Evolutionary conservation across 2,329 filamentous ascomycete genomes (phyloP).

Genomic region (Diaporthe caulivora): DNA sequence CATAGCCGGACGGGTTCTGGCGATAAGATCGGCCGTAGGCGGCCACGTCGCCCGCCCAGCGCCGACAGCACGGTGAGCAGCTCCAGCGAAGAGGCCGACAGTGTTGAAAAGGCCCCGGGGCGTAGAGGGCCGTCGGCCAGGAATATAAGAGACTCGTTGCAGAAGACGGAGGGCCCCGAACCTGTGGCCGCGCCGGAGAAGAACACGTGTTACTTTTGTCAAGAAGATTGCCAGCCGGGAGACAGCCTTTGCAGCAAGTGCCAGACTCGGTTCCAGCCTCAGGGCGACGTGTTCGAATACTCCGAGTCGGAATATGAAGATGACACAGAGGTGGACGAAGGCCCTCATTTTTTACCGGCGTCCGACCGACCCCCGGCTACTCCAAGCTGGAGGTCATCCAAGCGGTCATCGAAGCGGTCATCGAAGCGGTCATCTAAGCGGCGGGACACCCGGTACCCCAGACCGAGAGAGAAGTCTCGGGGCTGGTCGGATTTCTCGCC

Average conservation of each 20-base stretch:
- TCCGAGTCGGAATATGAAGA: slow-evolving; percentile 31
- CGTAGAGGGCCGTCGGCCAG: not conserved
- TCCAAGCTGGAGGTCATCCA: not conserved
- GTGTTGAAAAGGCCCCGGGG: not conserved
- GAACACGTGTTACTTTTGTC: slow-evolving; percentile 17
- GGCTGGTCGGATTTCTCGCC: slow-evolving; percentile 25
- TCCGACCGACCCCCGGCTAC: not conserved
- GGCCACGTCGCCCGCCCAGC: not conserved
- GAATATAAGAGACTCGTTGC: too few relatives aligned
- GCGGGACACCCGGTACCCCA: not conserved
- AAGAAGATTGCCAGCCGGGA: not conserved
- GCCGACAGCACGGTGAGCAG: not conserved
- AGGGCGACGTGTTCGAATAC: slow-evolving; percentile 7
- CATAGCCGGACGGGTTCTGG: not conserved
- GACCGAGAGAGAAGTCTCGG: slow-evolving; percentile 8
- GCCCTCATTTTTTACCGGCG: not conserved
- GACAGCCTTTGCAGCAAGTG: slow-evolving; percentile 28
- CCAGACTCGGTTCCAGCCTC: slow-evolving; percentile 5
- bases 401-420: not conserved
- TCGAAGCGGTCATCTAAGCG: not conserved
- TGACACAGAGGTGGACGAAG: not conserved
- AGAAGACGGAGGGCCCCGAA: not conserved
- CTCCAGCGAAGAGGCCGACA: not conserved
- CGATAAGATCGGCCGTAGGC: not conserved
- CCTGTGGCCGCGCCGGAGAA: not conserved